Percentiles rank a stretch among this genome's conserved stretches.
Conservation (phyloP, 2,329 filamentous ascomycete species). For the Monilinia laxa region DNA sequence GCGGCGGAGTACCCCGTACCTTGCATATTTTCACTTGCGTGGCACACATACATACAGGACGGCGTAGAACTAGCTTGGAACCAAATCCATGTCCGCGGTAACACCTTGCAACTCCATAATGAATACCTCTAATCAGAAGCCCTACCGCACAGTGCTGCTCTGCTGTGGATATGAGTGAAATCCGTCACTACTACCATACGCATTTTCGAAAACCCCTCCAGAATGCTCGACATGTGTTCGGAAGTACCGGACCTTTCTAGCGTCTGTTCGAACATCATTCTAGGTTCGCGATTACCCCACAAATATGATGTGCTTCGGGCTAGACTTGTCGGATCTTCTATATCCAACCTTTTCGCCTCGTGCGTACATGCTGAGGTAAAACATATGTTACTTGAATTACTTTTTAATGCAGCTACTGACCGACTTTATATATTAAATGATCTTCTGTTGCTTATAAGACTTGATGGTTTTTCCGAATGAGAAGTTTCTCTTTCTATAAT, state of each 20-base stretch:
- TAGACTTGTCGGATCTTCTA: neutral
- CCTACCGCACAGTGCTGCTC: too few species aligned
- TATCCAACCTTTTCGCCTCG: neutral
- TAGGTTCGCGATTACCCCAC: neutral
- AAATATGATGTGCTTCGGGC: conserved; percentile 8
- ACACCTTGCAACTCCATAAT: neutral
- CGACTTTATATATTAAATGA: conserved; percentile 1
- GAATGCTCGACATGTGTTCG: neutral
- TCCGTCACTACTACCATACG: too few species aligned
- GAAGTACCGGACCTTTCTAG: neutral
- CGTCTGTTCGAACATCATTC: neutral
- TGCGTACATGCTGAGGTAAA: neutral
- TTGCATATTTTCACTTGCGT: conserved; percentile 3
- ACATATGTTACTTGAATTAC: neutral
- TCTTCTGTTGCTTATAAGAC: neutral
- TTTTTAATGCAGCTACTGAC: neutral
- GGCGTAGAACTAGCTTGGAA: neutral
- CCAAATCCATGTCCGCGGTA: neutral
- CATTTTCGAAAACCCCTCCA: too few species aligned
- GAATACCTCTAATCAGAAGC: too few species aligned
- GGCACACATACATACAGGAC: neutral
- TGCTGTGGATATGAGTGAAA: too few species aligned
- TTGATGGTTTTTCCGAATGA: neutral
- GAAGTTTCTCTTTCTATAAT: neutral
- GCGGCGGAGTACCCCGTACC: neutral